Base-by-base conservation (phyloP, 495 filamentous ascomycete genomes). In the Sordaria brevicollis region DNA sequence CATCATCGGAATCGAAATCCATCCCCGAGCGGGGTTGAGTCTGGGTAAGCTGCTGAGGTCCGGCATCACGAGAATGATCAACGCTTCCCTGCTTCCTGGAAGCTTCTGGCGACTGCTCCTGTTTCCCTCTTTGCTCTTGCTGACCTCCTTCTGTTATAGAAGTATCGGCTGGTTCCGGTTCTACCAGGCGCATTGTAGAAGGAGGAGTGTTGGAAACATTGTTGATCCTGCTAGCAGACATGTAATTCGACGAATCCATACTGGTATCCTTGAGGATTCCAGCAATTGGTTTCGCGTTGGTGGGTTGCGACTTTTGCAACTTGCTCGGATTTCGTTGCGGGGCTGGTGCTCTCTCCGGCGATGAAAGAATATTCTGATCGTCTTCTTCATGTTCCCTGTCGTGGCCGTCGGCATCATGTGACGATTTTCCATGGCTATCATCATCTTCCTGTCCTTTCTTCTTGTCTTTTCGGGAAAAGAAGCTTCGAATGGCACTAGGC, bases 391-490 rank as follows among this genome's bases (percentile, higher is more conserved):
- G 74, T 5, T 83, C 81, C 38, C 76, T 79, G 65, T 86, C 83
- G 37, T 76, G 72, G 49, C 71, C 68, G 57, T 83, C 84, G 67
- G 71, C 67, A 15, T 86, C 85, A 68, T 84, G 70, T 0, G 89
- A 89, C 62, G 85, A 82, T 77, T 90, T 92, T 69, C 91, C 88
- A 19, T 84, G 81, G 68, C 92, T 90, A 10, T 86, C 82, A 67
- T 91, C 91, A 57, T 92, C 89, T 66, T 92, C 91, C 9, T 84
- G 83, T 54, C 84, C 79, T 73, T 89, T 91, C 77, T 92, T 97
- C 84, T 93, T 97, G 72, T 97, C 92, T 75, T 96, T 97, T 68
- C 93, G 85, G 75, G 96, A 97, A 85, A 99, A 99, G 74, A 98
- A 85, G 43, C 93, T 94, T 74, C 93, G 93, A 65, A 99, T 89